A percentile compares a stretch with the other conserved stretches of the same genome.
phyloP scores from a whole-genome alignment of 768 basidiomycete genomes.

The Glaciozyma martinii region DNA sequence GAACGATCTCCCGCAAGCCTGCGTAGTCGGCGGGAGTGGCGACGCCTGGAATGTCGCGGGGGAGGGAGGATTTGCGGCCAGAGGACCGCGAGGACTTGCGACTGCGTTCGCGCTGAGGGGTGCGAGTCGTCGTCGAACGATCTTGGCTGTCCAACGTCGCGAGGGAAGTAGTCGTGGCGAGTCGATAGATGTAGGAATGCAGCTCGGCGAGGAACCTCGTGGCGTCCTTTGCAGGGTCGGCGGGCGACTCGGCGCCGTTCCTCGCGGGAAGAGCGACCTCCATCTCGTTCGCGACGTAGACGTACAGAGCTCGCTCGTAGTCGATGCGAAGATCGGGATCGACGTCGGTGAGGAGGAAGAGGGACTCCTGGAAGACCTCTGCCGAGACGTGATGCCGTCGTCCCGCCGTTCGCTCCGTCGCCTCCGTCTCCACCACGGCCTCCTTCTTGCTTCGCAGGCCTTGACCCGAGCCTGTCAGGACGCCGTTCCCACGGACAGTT shows the following conservation, averaged over 20 bases:
- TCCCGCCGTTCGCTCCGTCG: neutral
- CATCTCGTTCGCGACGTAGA: constrained; percentile 12
- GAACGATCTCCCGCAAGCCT: neutral
- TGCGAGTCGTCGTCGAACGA: neutral
- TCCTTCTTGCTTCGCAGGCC: constrained; percentile 17
- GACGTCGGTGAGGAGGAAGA: constrained; percentile 20
- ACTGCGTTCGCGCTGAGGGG: neutral
- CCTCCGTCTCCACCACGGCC: neutral
- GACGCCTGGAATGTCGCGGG: neutral
- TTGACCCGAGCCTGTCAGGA: neutral
- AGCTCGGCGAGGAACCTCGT: constrained; percentile 8
- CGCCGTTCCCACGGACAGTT: constrained; percentile 4
- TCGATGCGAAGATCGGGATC: constrained; percentile 8
- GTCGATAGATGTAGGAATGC: neutral
- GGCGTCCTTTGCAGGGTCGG: constrained; percentile 1
- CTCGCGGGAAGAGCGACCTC: neutral
- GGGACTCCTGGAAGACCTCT: constrained; percentile 9
- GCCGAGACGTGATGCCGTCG: constrained; percentile 11
- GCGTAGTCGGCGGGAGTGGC: constrained; percentile 1
- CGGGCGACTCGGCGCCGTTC: neutral
- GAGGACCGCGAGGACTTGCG: neutral
- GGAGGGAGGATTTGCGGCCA: neutral
- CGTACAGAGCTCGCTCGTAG: neutral
- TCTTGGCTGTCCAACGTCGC: neutral
- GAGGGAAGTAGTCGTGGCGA: constrained; percentile 2